Evolutionary conservation across 257 asterid species (phyloP), one percentile per base, ranked within the genome.

Genomic region (Leonotis leonurus): DNA sequence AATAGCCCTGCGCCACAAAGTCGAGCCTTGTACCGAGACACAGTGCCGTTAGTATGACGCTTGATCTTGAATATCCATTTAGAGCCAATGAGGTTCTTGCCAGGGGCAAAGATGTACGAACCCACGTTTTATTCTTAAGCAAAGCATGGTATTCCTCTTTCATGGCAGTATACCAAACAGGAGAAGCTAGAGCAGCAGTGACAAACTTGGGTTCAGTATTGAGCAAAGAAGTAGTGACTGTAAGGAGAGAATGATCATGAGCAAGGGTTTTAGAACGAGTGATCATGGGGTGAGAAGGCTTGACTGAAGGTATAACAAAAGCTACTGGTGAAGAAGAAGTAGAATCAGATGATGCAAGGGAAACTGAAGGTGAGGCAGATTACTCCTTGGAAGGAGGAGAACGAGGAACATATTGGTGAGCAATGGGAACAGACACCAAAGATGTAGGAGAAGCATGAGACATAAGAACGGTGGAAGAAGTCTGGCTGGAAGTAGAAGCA

Each of bases 31-130:
- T 49, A 21, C 0, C 56, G 2, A 1, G 32, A 12, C 0, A 49
- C 1, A 0, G 3, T 0, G 0, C 17, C 56, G 24, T 11, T 3
- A 1, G 9, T 9, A 24, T 49, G 18, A 0, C 32, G 3, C 2
- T 5, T 49, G 2, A 49, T 0, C 0, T 49, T 49, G 2, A 49
- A 21, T 1, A 49, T 3, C 56, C 56, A 49, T 1, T 49, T 49
- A 0, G 18, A n/a, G 0, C 44, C 44, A 37, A 12, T 2, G 0
- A 37, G n/a, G 1, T 49, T 24, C 4, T 49, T 49, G 1, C 32
- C 32, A 0, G 17, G 0, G 56, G 16, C 0, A 49, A 16, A 0
- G 3, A 0, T 0, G 3, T 21, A 3, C 10, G 8, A 0, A 0
- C 0, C 17, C 56, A 49, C 0, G 56, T 22, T 1, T 12, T 4